Base-by-base conservation (phyloP, 2,329 filamentous ascomycete species). In the Drechslerella coelobrocha region DNA sequence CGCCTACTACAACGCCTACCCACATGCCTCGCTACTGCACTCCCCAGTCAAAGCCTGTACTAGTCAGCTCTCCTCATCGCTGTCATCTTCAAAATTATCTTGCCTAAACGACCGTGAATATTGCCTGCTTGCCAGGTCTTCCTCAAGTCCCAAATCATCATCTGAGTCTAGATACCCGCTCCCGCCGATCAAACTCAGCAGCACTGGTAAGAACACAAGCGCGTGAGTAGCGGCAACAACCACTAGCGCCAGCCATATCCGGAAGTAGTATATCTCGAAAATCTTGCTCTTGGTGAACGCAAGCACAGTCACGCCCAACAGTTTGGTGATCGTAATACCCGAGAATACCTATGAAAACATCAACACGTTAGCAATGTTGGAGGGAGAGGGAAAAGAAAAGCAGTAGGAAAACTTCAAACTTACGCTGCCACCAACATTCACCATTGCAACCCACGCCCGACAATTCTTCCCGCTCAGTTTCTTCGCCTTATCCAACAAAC, bases 241-340 rank as follows among this genome's bases (percentile, higher is more conserved):
- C 9, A 99, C 92, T 60, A 99, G 84, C 5, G 92, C 89, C 17
- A 97, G 82, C 94, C 94, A 99, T 45, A 99, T 90, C 45, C 94
- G 86, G 84, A 99, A 99, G 80, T 99, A 99, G 81, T 99, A 99
- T 65, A 99, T 91, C 81, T 99, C 95, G 76, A 99, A 99, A 77
- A 99, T 99, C 85, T 97, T 99, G 79, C 91, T 96, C 55, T 90
- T 83, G 6, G 94, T 99, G 77, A 97, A 99, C 0, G 94, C 94
- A 19, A 99, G 82, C 34, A 99, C 94, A 48, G 85, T 88, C 0
- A 99, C 93, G 2, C 94, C 94, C 1, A 99, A 82, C 0, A 99
- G 84, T 80, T 99, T 99, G 1, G 94, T 99, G 56, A 99, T 83
- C 0, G 93, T 97, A 78, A 99, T 99, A 1, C 94, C 94, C 29